A percentile compares a stretch with the other conserved stretches of the same genome.
Conservation (phyloP, 1,284 basidiomycete genomes). For the Ceratobasidium sp. region DNA sequence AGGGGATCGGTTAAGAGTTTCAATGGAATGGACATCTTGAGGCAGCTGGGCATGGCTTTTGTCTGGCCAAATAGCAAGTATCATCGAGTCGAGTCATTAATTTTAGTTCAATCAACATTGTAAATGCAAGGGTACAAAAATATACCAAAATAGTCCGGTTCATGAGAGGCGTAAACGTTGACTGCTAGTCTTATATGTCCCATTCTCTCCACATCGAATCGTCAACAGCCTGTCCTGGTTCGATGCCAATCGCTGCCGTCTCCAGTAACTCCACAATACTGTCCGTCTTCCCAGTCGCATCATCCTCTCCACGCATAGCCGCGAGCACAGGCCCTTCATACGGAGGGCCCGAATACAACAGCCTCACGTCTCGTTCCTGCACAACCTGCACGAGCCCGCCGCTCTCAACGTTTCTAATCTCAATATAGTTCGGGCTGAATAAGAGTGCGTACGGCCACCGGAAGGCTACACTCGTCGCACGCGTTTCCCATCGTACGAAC, state of each 20-base stretch:
- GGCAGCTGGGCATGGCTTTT: too few relatives aligned
- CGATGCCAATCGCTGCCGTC: slow-evolving; percentile 60
- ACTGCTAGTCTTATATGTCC: slow-evolving; percentile 34
- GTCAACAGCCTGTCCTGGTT: slow-evolving; percentile 12
- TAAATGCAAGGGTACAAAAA: neutral
- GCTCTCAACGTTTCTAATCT: slow-evolving; percentile 73
- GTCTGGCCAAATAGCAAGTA: too few relatives aligned
- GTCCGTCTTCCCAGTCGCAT: slow-evolving; percentile 69
- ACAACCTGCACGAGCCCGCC: slow-evolving; percentile 81
- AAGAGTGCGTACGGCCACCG: slow-evolving; percentile 75
- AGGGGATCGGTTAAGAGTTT: too few relatives aligned
- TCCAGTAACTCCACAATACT: slow-evolving; percentile 77
- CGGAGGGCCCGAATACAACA: slow-evolving; percentile 67
- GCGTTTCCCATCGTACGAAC: slow-evolving; percentile 82
- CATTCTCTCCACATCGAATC: slow-evolving; percentile 49
- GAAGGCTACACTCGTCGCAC: slow-evolving; percentile 70
- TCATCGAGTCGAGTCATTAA: neutral
- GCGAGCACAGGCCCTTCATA: slow-evolving; percentile 69
- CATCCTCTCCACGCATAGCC: slow-evolving; percentile 65
- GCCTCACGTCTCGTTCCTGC: slow-evolving; percentile 74
- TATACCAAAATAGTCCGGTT: neutral
- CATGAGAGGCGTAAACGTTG: neutral
- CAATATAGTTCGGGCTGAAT: slow-evolving; percentile 73
- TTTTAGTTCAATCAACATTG: neutral
- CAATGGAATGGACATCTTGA: too few relatives aligned